Evolutionary conservation across 305 asterid genomes (phyloP).

Genomic region (Striga hermonthica): DNA sequence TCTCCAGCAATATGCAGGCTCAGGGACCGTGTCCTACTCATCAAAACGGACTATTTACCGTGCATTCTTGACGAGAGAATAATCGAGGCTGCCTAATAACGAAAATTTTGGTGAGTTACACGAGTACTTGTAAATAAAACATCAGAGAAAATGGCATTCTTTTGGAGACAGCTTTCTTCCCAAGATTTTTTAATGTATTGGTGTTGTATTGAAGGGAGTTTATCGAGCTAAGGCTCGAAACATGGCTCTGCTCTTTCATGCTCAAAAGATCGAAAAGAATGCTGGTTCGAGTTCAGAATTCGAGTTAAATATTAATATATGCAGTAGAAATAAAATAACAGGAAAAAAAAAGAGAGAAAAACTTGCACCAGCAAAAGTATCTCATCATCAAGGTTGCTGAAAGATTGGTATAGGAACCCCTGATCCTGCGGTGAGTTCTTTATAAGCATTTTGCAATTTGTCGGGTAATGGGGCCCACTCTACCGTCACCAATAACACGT

Average conservation of each 20-base stretch:
- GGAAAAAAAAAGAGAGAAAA: neutral
- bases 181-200: too few species aligned
- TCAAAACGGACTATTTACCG: too few species aligned
- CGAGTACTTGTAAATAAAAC: too few species aligned
- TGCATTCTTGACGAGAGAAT: too few species aligned
- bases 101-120: too few species aligned
- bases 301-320: too few species aligned
- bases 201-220: too few species aligned
- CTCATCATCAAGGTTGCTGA: constrained; percentile 17
- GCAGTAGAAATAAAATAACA: neutral
- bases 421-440: constrained; percentile 45
- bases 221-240: neutral
- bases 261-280: neutral
- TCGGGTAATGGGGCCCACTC: constrained; percentile 66
- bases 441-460: constrained; percentile 56
- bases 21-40: too few species aligned
- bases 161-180: too few species aligned
- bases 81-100: too few species aligned
- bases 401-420: constrained; percentile 75
- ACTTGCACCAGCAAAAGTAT: neutral
- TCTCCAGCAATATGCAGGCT: too few species aligned
- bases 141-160: too few species aligned
- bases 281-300: neutral
- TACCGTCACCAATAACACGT: constrained; percentile 64
- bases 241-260: neutral